A percentile compares a stretch with the other conserved stretches of the same genome.
These are phyloP conservation scores for Lippia alba DNA, from an alignment of 305 asterid species.

Conservation along the genomic window DNA sequence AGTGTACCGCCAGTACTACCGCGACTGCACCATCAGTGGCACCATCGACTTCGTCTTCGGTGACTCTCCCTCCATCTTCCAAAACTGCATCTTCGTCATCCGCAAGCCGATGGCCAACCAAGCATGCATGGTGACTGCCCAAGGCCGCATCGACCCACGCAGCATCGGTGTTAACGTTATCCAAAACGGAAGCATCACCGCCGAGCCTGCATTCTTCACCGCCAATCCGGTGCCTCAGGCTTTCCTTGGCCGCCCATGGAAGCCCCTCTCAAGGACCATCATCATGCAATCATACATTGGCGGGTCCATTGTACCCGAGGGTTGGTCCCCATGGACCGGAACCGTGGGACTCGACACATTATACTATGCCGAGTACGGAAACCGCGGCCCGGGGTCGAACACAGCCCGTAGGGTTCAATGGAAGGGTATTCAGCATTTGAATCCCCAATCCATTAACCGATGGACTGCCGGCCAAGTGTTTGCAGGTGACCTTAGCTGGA, in stretches of 20 bases:
- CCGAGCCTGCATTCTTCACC: constrained; percentile 19
- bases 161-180: constrained; percentile 33
- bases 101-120: constrained; percentile 38
- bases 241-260: constrained; percentile 70
- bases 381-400: constrained; percentile 51
- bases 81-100: constrained; percentile 42
- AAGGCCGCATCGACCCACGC: constrained; percentile 37
- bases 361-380: constrained; percentile 47
- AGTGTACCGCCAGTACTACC: constrained; percentile 39
- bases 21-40: constrained; percentile 42
- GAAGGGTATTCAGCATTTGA: constrained; percentile 44
- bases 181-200: constrained; percentile 34
- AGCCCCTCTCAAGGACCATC: constrained; percentile 49
- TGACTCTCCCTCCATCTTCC: constrained; percentile 37
- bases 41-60: constrained; percentile 51
- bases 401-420: constrained; percentile 40
- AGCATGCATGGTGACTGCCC: constrained; percentile 41
- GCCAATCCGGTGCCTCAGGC: constrained; percentile 15
- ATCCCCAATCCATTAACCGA: constrained; percentile 31
- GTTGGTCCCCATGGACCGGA: constrained; percentile 54
- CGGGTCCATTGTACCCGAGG: constrained; percentile 43
- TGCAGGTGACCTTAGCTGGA: constrained; percentile 33
- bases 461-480: constrained; percentile 34
- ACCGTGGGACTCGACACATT: constrained; percentile 42
- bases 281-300: constrained; percentile 51